These are phyloP conservation scores for Gyromitra esculenta DNA, from an alignment of 2,329 filamentous ascomycete species.

Conservation along the genomic window DNA sequence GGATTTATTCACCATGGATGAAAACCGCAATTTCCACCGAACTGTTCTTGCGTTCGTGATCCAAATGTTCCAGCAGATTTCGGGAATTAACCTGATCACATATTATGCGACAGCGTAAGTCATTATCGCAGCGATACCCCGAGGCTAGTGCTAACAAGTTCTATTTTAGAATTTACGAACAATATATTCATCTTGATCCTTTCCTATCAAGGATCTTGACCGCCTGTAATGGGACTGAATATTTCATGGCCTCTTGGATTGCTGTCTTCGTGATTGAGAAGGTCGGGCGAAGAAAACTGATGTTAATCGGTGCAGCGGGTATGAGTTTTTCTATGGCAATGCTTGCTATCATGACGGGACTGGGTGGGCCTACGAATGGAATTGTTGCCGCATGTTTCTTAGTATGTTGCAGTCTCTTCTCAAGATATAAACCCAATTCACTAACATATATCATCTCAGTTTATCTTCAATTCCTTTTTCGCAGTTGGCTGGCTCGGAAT, in stretches of 20 bases:
- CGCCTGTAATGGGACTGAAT: conserved; percentile 66
- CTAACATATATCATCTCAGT: conserved; percentile 12
- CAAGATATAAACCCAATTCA: not conserved
- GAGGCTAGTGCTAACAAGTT: not conserved
- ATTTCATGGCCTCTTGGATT: conserved; percentile 61
- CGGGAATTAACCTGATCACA: conserved; percentile 63
- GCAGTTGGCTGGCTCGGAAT: conserved; percentile 67
- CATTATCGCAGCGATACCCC: not conserved
- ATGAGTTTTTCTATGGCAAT: conserved; percentile 59
- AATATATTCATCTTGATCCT: conserved; percentile 20
- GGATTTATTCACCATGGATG: conserved; percentile 63
- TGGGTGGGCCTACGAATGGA: conserved; percentile 15
- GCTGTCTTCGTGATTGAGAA: conserved; percentile 61
- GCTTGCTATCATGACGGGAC: conserved; percentile 8
- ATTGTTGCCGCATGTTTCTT: conserved; percentile 34
- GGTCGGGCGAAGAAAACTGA: conserved; percentile 68
- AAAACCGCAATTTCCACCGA: conserved; percentile 65
- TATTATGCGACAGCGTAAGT: conserved; percentile 59
- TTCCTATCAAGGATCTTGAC: conserved; percentile 67
- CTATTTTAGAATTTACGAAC: conserved; percentile 12
- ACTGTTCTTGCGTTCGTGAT: conserved; percentile 65
- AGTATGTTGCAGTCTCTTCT: not conserved
- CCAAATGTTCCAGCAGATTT: conserved; percentile 63
- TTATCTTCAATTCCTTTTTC: conserved; percentile 67
- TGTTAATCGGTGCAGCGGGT: conserved; percentile 64